Evolutionary conservation across 1,284 basidiomycete genomes (phyloP).

Genomic region (Ganoderma meredithae): DNA sequence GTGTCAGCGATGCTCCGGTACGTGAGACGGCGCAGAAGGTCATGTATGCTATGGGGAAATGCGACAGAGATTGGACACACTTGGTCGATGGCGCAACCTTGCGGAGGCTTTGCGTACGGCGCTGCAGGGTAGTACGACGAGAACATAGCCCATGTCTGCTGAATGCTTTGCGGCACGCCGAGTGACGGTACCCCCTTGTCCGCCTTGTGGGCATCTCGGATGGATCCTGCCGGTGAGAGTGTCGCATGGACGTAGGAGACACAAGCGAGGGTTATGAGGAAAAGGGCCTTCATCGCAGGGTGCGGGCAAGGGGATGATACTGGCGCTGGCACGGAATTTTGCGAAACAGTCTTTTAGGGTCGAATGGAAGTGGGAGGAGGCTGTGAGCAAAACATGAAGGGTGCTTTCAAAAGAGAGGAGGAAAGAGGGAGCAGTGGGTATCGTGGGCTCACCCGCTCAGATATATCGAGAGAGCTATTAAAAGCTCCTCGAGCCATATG

Average conservation of each 20-base stretch:
- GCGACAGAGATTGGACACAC: slow-evolving; percentile 40
- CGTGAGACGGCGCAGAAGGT: not conserved
- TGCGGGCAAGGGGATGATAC: not conserved
- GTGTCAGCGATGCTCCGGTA: not conserved
- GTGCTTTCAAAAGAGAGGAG: not conserved
- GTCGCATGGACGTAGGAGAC: slow-evolving; percentile 26
- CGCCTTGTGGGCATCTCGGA: slow-evolving; percentile 3
- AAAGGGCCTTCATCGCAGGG: slow-evolving; percentile 14
- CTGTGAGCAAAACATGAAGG: not conserved
- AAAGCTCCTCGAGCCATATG: too few species aligned
- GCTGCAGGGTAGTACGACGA: slow-evolving; percentile 63
- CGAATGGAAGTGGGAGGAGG: not conserved
- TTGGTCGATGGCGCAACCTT: slow-evolving; percentile 62
- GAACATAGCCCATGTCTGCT: slow-evolving; percentile 62
- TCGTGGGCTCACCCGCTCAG: not conserved
- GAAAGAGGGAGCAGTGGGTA: not conserved
- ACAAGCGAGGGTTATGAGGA: slow-evolving; percentile 24
- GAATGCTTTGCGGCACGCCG: slow-evolving; percentile 22
- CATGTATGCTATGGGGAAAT: not conserved
- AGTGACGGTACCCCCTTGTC: not conserved
- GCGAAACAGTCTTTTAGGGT: not conserved
- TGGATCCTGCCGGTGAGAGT: not conserved
- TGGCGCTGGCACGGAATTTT: not conserved
- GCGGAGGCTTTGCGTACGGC: slow-evolving; percentile 54
- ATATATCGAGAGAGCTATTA: not conserved